Conservation (phyloP, 139 green algal species). For the Picochlorum sp. region DNA sequence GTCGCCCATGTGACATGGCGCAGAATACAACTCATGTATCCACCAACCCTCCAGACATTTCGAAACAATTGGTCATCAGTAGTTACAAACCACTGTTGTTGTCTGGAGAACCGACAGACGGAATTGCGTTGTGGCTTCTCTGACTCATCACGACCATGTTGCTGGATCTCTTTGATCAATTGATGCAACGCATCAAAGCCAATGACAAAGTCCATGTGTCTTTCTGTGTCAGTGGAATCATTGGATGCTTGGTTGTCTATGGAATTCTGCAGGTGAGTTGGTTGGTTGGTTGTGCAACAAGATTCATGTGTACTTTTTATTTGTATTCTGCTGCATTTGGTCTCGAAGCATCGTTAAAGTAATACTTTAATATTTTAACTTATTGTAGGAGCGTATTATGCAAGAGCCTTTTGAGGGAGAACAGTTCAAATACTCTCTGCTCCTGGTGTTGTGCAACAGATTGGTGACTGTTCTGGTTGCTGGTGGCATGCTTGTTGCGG, state of each 20-base stretch:
- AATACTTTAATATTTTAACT: too few relatives aligned
- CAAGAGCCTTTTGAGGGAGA: conserved; percentile 52
- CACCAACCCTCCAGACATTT: too few relatives aligned
- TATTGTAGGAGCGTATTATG: conserved; percentile 90
- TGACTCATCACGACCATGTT: conserved; percentile 2
- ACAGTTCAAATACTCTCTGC: conserved; percentile 82
- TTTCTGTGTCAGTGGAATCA: conserved; percentile 39
- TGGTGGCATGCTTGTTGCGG: conserved; percentile 36
- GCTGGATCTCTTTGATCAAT: conserved; percentile 16
- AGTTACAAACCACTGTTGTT: too few relatives aligned
- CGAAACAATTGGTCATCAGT: too few relatives aligned
- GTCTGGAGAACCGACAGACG: too few relatives aligned
- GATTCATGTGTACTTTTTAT: neutral
- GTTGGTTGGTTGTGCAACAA: neutral
- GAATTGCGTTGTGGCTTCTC: too few relatives aligned
- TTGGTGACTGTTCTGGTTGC: conserved; percentile 63
- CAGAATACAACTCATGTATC: too few relatives aligned
- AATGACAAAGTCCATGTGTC: conserved; percentile 36
- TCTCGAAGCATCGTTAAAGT: neutral
- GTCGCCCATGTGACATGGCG: too few relatives aligned
- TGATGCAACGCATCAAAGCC: conserved; percentile 12
- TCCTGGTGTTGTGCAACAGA: conserved; percentile 94
- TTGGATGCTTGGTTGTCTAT: conserved; percentile 55
- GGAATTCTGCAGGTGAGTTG: conserved; percentile 51
- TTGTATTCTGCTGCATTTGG: neutral